phyloP scores from a whole-genome alignment of 2,329 filamentous ascomycete genomes.

The Penicillium sp. region DNA sequence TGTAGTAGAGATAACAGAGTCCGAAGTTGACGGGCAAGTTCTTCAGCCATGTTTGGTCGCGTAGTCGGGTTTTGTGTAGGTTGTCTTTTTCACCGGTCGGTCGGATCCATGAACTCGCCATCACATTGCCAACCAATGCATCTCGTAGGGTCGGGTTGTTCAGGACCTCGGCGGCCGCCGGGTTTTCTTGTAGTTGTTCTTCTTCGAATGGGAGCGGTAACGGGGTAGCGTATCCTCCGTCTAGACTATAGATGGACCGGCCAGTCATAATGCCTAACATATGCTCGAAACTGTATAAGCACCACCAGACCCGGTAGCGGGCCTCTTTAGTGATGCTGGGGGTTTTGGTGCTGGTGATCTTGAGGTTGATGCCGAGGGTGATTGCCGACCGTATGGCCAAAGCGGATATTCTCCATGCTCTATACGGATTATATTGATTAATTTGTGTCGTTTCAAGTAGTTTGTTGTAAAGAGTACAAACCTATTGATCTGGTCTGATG shows the following conservation, averaged over 20 bases:
- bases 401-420: slow-evolving; percentile 41
- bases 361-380: slow-evolving; percentile 41
- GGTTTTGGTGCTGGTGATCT: slow-evolving; percentile 34
- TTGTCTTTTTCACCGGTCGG: slow-evolving; percentile 28
- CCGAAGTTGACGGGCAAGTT: slow-evolving; percentile 34
- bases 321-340: slow-evolving; percentile 39
- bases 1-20: slow-evolving; percentile 41
- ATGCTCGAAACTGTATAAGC: slow-evolving; percentile 40
- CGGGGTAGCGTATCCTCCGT: slow-evolving; percentile 23
- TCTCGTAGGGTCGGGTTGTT: slow-evolving; percentile 30
- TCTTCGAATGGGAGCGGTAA: slow-evolving; percentile 24
- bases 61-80: slow-evolving; percentile 19
- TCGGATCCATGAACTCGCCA: slow-evolving; percentile 32
- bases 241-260: slow-evolving; percentile 35
- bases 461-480: slow-evolving; percentile 14
- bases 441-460: background rate
- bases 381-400: slow-evolving; percentile 40
- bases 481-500: slow-evolving; percentile 43
- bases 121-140: slow-evolving; percentile 27
- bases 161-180: slow-evolving; percentile 34
- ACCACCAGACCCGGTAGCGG: slow-evolving; percentile 44
- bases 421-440: slow-evolving; percentile 7
- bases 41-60: slow-evolving; percentile 37
- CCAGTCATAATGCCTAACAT: slow-evolving; percentile 42
- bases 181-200: slow-evolving; percentile 37